Percentiles rank a stretch among this genome's conserved stretches.
phyloP scores from a whole-genome alignment of 2,329 filamentous ascomycete species.

The Fusarium drepaniforme region DNA sequence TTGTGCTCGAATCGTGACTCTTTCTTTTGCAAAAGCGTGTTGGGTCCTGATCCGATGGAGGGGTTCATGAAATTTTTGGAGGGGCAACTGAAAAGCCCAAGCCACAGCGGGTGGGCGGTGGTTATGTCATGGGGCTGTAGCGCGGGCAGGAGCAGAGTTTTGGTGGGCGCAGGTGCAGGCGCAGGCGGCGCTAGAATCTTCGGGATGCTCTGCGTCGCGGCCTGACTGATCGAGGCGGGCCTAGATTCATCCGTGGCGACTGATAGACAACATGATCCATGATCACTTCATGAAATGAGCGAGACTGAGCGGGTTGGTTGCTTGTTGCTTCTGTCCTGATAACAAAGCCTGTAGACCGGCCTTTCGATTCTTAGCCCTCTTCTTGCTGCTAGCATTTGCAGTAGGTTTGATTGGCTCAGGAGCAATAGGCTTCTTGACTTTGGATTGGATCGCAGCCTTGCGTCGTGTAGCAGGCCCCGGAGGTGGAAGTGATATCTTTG shows the following conservation, averaged over 20 bases:
- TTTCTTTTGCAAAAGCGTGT: conserved; percentile 28
- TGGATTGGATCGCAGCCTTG: conserved; percentile 28
- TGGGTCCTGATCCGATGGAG: conserved; percentile 40
- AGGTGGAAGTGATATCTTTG: conserved; percentile 54
- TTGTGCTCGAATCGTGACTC: conserved; percentile 13
- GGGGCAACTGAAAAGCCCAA: conserved; percentile 42
- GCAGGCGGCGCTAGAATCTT: conserved; percentile 39
- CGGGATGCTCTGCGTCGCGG: conserved; percentile 21
- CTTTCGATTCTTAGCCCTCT: conserved; percentile 74
- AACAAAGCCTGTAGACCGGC: conserved; percentile 75
- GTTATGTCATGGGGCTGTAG: conserved; percentile 47
- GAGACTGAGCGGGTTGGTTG: conserved; percentile 61
- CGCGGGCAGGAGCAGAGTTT: conserved; percentile 25
- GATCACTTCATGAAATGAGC: conserved; percentile 63
- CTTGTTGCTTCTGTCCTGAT: conserved; percentile 62
- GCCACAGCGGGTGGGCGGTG: conserved; percentile 2
- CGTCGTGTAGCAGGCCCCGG: conserved; percentile 49
- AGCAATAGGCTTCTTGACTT: conserved; percentile 33
- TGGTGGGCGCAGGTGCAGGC: conserved; percentile 19
- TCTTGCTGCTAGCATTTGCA: conserved; percentile 71
- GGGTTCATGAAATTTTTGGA: conserved; percentile 49
- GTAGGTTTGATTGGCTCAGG: conserved; percentile 49
- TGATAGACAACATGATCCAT: conserved; percentile 8
- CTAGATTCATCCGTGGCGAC: conserved; percentile 24
- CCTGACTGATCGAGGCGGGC: conserved; percentile 25